These are phyloP conservation scores for Pleurotus sapidus DNA, from an alignment of 768 basidiomycete species.

Conservation along the genomic window DNA sequence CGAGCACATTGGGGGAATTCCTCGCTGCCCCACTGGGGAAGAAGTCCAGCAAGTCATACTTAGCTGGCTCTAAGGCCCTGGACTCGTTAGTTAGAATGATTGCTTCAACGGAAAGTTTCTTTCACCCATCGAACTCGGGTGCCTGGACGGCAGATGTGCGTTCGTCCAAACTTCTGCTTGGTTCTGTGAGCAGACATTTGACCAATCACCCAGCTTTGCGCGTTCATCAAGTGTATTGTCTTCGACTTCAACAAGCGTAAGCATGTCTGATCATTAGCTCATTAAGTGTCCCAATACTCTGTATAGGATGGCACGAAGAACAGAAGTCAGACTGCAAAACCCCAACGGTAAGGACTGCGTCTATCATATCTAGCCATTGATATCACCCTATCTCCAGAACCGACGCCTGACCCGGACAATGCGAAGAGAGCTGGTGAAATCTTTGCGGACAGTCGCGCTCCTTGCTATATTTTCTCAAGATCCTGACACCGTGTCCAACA, in stretches of 20 bases:
- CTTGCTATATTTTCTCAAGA: conserved; percentile 93
- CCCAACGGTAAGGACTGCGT: conserved; percentile 42
- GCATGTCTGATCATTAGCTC: not conserved
- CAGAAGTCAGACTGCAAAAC: conserved; percentile 77
- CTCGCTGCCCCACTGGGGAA: conserved; percentile 58
- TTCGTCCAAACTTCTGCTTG: conserved; percentile 4
- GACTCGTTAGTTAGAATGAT: conserved; percentile 85
- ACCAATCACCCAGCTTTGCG: conserved; percentile 53
- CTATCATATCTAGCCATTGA: not conserved
- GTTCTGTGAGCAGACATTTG: not conserved
- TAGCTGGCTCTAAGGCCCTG: conserved; percentile 83
- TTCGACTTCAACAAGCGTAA: conserved; percentile 83
- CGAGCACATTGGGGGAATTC: conserved; percentile 48
- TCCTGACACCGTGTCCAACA: conserved; percentile 65
- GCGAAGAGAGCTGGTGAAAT: conserved; percentile 82
- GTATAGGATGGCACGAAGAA: conserved; percentile 77
- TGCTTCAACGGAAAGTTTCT: conserved; percentile 86
- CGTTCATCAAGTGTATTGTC: conserved; percentile 82
- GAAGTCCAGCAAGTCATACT: conserved; percentile 48
- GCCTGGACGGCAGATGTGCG: conserved; percentile 75
- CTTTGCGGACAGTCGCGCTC: conserved; percentile 75
- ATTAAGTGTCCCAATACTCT: not conserved
- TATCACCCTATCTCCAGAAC: conserved; percentile 34
- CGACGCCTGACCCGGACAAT: conserved; percentile 77
- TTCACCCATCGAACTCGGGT: conserved; percentile 88